Percentiles rank a stretch among this genome's conserved stretches.
These are phyloP conservation scores for Pseudozyma pruni DNA, from an alignment of 1,284 basidiomycete species.

Conservation along the genomic window DNA sequence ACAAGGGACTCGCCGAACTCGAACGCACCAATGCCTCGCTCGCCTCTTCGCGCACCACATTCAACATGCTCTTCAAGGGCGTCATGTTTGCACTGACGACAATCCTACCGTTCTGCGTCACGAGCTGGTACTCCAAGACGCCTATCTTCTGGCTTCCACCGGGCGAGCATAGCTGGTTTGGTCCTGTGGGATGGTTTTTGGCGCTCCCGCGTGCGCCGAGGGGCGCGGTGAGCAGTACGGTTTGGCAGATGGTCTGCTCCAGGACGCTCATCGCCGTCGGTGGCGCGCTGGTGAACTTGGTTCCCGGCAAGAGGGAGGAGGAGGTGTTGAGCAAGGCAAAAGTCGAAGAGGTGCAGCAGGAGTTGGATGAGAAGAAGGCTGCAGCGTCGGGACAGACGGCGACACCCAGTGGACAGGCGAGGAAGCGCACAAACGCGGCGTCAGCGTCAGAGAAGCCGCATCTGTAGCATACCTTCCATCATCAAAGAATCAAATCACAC, in stretches of 20 bases:
- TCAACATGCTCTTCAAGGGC: constrained; percentile 54
- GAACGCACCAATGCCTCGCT: constrained; percentile 77
- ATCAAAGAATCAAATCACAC: neutral
- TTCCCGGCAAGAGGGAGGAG: constrained; percentile 23
- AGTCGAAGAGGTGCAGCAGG: constrained; percentile 9
- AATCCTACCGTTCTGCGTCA: constrained; percentile 57
- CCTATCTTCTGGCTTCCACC: constrained; percentile 66
- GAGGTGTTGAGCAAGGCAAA: constrained; percentile 19
- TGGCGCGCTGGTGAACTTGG: constrained; percentile 10
- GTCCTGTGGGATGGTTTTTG: constrained; percentile 56
- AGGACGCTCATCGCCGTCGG: constrained; percentile 24
- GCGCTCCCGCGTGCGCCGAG: constrained; percentile 54
- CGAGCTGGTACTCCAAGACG: constrained; percentile 63
- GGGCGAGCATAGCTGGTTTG: constrained; percentile 51
- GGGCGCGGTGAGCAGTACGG: constrained; percentile 48
- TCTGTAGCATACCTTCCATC: constrained; percentile 12
- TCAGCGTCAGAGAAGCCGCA: constrained; percentile 22
- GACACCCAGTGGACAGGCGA: neutral
- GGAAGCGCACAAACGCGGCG: constrained; percentile 24
- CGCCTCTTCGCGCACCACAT: constrained; percentile 37
- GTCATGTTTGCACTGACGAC: constrained; percentile 62
- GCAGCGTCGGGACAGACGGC: constrained; percentile 1
- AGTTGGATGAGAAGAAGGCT: constrained; percentile 4
- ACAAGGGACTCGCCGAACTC: constrained; percentile 92
- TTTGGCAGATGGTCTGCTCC: constrained; percentile 50